Evolutionary conservation across 345 rosid genomes (phyloP).

Genomic region (Hypericum androsaemum): DNA sequence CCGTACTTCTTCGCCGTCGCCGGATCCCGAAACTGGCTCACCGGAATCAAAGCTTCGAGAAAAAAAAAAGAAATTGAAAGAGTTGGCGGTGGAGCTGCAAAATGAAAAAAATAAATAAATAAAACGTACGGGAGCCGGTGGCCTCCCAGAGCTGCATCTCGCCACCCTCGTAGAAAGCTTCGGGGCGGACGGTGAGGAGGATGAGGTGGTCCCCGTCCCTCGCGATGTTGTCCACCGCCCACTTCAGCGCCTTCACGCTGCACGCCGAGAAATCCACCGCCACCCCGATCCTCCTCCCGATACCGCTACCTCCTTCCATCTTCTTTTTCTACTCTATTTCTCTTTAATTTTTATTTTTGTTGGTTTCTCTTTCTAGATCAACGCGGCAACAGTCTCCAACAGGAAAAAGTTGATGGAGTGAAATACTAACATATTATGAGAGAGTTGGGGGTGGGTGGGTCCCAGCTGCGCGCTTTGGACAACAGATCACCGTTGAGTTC

Average conservation of each 20-base stretch:
- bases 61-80: no score
- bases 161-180: neutral
- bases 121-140: neutral
- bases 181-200: neutral
- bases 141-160: neutral
- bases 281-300: neutral
- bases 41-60: constrained; percentile 77
- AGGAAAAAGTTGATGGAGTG: no score
- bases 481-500: no score
- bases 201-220: neutral
- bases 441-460: no score
- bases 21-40: constrained; percentile 50
- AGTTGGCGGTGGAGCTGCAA: neutral
- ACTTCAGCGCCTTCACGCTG: neutral
- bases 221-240: neutral
- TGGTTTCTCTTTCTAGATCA: no score
- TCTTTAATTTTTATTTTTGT: no score
- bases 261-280: neutral
- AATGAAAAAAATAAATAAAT: neutral
- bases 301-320: neutral
- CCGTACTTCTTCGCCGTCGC: constrained; percentile 60
- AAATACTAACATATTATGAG: no score
- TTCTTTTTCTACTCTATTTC: neutral
- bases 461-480: no score
- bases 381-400: no score